Base-by-base conservation (phyloP, 495 filamentous ascomycete species). In the Amorphotheca resinae region DNA sequence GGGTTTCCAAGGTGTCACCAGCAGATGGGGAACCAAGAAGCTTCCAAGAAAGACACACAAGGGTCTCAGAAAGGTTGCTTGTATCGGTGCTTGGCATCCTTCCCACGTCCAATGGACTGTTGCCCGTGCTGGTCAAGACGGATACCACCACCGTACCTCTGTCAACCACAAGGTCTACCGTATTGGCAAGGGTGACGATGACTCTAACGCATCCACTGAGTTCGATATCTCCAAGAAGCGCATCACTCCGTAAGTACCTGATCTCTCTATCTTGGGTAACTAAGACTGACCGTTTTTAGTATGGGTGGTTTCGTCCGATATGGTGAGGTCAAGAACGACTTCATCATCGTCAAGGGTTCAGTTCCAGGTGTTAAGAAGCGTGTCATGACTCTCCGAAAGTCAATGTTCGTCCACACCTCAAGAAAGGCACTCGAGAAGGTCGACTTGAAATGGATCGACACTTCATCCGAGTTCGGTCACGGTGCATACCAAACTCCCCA, bases 61-160 rank as follows among this genome's bases (percentile, higher is more conserved):
- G 80, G 93, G 93, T 88, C 84, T 99, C 62, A 82, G 93, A 58
- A 99, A 99, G 82, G 93, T 99, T 59, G 93, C 93, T 60, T 99
- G 93, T 93, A 99, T 99, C 66, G 93, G 93, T 79, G 93, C 93
- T 56, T 99, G 93, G 93, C 93, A 99, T 81, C 93, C 93, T 62
- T 87, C 82, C 68, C 93, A 99, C 84, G 93, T 99, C 74, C 93
- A 99, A 79, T 99, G 93, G 93, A 96, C 93, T 68, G 93, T 99
- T 72, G 93, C 91, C 64, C 93, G 93, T 82, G 93, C 93, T 56
- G 93, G 93, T 93, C 93, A 99, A 74, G 78, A 80, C 69, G 93
- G 93, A 76, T 99, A 99, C 79, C 93, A 99, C 67, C 93, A 99
- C 72, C 89, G 93, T 81, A 96, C 93, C 58, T 96, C 93, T 44